phyloP scores from a whole-genome alignment of 352 stramenopile genomes.

The Chrysophaeum taylorii region DNA sequence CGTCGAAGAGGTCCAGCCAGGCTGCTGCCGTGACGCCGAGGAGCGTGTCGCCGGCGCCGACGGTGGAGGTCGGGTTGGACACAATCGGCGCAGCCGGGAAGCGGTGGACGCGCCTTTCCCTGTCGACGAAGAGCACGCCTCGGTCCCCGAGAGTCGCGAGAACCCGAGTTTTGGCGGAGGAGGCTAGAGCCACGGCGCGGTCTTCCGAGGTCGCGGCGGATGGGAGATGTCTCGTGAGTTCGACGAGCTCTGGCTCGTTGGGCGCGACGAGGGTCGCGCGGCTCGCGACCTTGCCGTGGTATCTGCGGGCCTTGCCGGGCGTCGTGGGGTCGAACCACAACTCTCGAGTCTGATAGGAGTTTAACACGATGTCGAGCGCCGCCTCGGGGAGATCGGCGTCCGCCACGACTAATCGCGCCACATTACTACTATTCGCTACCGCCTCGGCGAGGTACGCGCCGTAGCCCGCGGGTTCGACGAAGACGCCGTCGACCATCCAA shows the following conservation, averaged over 20 bases:
- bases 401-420: background rate
- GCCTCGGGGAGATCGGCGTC: background rate
- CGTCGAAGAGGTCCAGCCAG: too few relatives aligned
- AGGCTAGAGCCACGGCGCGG: background rate
- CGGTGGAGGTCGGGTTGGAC: background rate
- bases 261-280: background rate
- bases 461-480: background rate
- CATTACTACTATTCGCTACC: too few relatives aligned
- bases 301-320: background rate
- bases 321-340: background rate
- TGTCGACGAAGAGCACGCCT: background rate
- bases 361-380: background rate
- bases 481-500: background rate
- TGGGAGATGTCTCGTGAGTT: background rate
- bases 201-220: background rate
- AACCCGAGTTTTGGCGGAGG: background rate
- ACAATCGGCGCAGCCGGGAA: background rate
- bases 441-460: background rate
- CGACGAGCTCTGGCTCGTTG: background rate
- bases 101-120: background rate
- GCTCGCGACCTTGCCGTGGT: background rate
- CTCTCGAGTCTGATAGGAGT: background rate
- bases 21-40: background rate
- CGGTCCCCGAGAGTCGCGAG: background rate
- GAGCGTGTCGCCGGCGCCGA: constrained; percentile 3